Evolutionary conservation across 768 basidiomycete genomes (phyloP).

Genomic region (Pleurotus pulmonarius): DNA sequence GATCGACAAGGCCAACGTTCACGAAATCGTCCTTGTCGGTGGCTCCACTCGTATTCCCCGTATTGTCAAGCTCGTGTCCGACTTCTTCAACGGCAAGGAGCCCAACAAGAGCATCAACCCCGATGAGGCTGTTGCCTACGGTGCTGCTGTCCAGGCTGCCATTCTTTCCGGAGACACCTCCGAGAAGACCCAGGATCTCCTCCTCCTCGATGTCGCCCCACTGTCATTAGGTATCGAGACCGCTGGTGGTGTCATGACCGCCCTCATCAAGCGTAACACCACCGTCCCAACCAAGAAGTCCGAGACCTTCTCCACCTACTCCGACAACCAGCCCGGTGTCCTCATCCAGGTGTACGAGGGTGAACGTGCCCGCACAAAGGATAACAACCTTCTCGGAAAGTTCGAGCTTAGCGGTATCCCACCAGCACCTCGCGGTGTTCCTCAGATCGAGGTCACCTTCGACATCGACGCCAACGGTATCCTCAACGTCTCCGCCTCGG

Average conservation of each 20-base stretch:
- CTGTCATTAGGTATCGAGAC: constrained; percentile 99
- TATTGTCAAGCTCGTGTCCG: constrained; percentile 96
- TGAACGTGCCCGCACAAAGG: constrained; percentile 97
- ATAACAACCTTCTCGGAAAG: constrained; percentile 98
- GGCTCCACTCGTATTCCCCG: constrained; percentile 99
- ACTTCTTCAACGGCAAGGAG: constrained; percentile 97
- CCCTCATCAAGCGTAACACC: constrained; percentile 98
- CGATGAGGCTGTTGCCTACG: constrained; percentile 99
- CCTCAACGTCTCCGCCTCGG: constrained; percentile 90
- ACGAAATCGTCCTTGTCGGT: constrained; percentile 98
- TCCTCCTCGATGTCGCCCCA: constrained; percentile 97
- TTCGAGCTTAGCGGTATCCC: constrained; percentile 97
- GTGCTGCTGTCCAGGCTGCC: constrained; percentile 99
- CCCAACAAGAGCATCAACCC: constrained; percentile 99
- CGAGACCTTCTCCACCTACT: constrained; percentile 97
- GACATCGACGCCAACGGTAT: constrained; percentile 98
- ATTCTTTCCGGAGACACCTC: constrained; percentile 98
- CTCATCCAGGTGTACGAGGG: constrained; percentile 98
- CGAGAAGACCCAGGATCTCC: constrained; percentile 97
- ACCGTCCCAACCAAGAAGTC: constrained; percentile 99
- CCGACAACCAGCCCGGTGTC: constrained; percentile 98
- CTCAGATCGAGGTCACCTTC: constrained; percentile 96
- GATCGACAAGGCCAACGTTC: constrained; percentile 93
- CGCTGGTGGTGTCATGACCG: constrained; percentile 98
- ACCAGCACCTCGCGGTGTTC: constrained; percentile 95